A percentile compares a stretch with the other conserved stretches of the same genome.
Evolutionary conservation across 352 stramenopile species (phyloP).

Genomic region (Peronospora destructor): DNA sequence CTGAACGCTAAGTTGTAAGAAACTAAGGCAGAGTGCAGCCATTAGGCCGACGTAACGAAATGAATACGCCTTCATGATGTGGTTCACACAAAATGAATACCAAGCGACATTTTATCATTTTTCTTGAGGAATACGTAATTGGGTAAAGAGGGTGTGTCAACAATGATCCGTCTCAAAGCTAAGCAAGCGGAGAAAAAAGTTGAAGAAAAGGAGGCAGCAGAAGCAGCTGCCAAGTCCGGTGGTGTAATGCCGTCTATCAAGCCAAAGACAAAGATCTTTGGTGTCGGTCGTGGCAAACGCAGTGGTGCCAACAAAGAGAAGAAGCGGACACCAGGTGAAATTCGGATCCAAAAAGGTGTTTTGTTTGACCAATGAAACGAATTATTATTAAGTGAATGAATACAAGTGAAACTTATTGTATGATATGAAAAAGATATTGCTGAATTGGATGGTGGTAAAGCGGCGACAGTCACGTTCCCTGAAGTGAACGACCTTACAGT

Average conservation of each 20-base stretch:
- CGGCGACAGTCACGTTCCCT: slow-evolving; percentile 93
- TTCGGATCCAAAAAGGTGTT: slow-evolving; percentile 98
- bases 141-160: neutral
- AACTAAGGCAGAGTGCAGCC: neutral
- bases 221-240: slow-evolving; percentile 18
- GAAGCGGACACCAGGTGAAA: slow-evolving; percentile 94
- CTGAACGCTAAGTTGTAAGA: slow-evolving; percentile 62
- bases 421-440: slow-evolving; percentile 83
- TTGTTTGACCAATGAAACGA: neutral
- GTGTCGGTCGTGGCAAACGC: slow-evolving; percentile 74
- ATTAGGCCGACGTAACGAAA: slow-evolving; percentile 16
- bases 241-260: slow-evolving; percentile 28
- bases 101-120: too few species aligned
- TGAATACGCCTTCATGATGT: slow-evolving; percentile 21
- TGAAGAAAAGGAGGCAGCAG: slow-evolving; percentile 49
- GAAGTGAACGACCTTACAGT: slow-evolving; percentile 95
- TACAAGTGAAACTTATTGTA: neutral
- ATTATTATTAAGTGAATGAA: neutral
- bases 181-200: slow-evolving; percentile 84
- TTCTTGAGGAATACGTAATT: neutral
- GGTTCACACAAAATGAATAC: neutral
- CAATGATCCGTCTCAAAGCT: slow-evolving; percentile 77
- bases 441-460: slow-evolving; percentile 95
- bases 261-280: slow-evolving; percentile 80
- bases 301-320: slow-evolving; percentile 68